These are phyloP conservation scores for Pseudevernia furfuracea DNA, from an alignment of 495 filamentous ascomycete species.

Conservation along the genomic window DNA sequence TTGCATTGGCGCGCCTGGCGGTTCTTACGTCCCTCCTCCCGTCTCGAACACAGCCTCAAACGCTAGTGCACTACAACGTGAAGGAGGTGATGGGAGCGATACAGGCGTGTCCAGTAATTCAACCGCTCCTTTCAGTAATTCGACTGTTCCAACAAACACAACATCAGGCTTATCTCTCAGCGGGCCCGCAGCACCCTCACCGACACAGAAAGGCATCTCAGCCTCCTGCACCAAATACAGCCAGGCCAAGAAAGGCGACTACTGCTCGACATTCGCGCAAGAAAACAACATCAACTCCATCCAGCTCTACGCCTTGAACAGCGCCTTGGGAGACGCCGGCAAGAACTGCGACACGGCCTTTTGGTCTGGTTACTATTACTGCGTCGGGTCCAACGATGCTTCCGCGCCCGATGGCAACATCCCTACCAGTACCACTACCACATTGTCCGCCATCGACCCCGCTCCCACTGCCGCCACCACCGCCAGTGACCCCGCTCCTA, in stretches of 20 bases:
- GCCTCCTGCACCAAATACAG: conserved; percentile 25
- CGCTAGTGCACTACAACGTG: conserved; percentile 12
- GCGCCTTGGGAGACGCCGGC: conserved; percentile 9
- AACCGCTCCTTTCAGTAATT: not conserved
- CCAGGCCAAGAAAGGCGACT: conserved; percentile 11
- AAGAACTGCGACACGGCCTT: conserved; percentile 8
- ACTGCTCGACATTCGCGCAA: conserved; percentile 21
- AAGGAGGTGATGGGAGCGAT: conserved; percentile 12
- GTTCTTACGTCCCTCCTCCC: conserved; percentile 18
- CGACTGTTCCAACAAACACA: not conserved
- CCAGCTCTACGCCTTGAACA: conserved; percentile 18
- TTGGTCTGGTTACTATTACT: conserved; percentile 14
- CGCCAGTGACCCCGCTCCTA: not conserved
- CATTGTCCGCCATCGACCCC: not conserved
- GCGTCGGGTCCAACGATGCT: not conserved
- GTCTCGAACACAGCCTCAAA: not conserved
- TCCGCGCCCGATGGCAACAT: not conserved
- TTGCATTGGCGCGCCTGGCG: conserved; percentile 16
- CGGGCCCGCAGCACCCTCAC: conserved; percentile 18
- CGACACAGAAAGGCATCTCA: conserved; percentile 20
- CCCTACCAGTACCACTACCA: not conserved
- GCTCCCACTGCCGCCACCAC: not conserved
- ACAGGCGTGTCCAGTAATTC: conserved; percentile 3
- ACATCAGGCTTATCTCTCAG: conserved; percentile 10
- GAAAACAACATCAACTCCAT: conserved; percentile 12